Evolutionary conservation across 2,329 filamentous ascomycete genomes (phyloP).

Genomic region (Aspergillus aculeatus): DNA sequence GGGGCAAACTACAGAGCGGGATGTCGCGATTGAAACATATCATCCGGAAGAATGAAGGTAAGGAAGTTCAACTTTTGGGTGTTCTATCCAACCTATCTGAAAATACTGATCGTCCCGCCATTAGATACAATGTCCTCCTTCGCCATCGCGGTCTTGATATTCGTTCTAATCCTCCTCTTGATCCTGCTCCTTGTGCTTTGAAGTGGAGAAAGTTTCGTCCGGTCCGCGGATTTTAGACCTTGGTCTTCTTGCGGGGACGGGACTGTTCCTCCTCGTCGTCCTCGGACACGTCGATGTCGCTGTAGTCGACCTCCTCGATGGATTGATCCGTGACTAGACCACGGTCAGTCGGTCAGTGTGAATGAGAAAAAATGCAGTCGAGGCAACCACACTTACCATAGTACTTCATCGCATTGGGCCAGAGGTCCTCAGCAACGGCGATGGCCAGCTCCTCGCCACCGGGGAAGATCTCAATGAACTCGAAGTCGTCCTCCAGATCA

Average conservation of each 20-base stretch:
- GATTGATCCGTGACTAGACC: slow-evolving; percentile 59
- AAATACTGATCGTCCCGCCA: slow-evolving; percentile 20
- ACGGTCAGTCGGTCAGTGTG: slow-evolving; percentile 37
- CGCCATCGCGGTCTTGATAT: slow-evolving; percentile 85
- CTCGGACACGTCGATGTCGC: slow-evolving; percentile 52
- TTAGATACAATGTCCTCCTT: slow-evolving; percentile 74
- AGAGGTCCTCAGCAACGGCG: slow-evolving; percentile 80
- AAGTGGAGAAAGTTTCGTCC: slow-evolving; percentile 17
- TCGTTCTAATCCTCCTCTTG: slow-evolving; percentile 82
- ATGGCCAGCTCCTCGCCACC: slow-evolving; percentile 80
- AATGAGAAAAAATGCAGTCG: neutral
- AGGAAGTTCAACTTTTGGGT: slow-evolving; percentile 35
- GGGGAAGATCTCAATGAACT: slow-evolving; percentile 81
- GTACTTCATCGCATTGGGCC: slow-evolving; percentile 83
- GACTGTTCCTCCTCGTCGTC: slow-evolving; percentile 48
- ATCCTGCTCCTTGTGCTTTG: slow-evolving; percentile 67
- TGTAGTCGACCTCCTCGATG: slow-evolving; percentile 69
- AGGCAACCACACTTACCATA: slow-evolving; percentile 65
- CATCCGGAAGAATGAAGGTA: slow-evolving; percentile 86
- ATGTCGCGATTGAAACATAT: slow-evolving; percentile 84
- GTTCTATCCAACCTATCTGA: slow-evolving; percentile 2
- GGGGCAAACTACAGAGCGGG: slow-evolving; percentile 78
- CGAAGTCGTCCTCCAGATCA: slow-evolving; percentile 63
- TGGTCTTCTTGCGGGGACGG: slow-evolving; percentile 47
- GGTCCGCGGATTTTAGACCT: slow-evolving; percentile 27